Evolutionary conservation across 2,329 filamentous ascomycete species (phyloP).

Genomic region (Botrytis fragariae): DNA sequence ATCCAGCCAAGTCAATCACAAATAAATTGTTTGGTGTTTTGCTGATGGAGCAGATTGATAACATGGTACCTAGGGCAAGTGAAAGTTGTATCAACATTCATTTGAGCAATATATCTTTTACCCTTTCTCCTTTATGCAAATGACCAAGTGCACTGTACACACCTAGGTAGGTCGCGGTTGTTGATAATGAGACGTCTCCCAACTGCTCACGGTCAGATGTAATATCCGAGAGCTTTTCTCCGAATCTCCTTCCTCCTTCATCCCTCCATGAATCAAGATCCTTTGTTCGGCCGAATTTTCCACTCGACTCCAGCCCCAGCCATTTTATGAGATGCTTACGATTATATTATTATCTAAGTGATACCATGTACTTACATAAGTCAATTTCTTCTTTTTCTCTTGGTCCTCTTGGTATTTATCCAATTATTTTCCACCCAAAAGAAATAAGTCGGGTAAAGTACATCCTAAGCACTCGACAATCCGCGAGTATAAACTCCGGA

Average conservation of each 20-base stretch:
- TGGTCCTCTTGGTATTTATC: background rate
- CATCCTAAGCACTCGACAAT: background rate
- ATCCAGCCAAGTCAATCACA: background rate
- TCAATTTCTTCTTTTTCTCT: background rate
- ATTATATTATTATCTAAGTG: background rate
- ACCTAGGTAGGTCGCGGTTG: no score
- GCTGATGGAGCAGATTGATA: background rate
- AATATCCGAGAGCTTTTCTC: background rate
- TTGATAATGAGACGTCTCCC: background rate
- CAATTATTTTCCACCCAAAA: background rate
- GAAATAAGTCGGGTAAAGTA: background rate
- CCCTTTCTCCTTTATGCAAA: background rate
- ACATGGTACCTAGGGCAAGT: background rate
- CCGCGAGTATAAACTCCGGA: background rate
- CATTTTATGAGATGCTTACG: background rate
- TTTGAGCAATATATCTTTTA: background rate
- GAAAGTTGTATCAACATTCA: background rate
- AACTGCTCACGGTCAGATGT: background rate
- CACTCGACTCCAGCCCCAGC: background rate
- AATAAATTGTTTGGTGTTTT: background rate
- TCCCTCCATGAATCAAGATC: background rate
- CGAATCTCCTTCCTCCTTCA: background rate
- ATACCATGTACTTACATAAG: background rate
- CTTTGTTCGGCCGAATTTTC: conserved; percentile 11
- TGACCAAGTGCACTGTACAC: background rate